phyloP scores from a whole-genome alignment of 2,329 filamentous ascomycete genomes.

The Calonectria naviculata region DNA sequence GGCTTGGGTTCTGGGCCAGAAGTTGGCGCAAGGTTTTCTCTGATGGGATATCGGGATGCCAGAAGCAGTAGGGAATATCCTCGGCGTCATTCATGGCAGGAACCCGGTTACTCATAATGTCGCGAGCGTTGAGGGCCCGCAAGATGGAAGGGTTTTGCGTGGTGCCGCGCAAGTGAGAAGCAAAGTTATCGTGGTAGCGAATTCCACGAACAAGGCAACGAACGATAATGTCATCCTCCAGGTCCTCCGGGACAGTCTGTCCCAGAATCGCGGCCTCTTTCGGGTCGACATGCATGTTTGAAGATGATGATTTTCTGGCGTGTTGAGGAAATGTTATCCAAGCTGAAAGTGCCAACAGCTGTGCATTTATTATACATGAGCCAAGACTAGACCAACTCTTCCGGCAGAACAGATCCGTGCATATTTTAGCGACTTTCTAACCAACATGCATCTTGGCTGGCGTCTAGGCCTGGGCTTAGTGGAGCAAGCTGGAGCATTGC shows the following conservation, averaged over 20 bases:
- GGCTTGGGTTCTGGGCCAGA: not conserved
- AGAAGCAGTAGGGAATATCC: not conserved
- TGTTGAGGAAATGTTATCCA: not conserved
- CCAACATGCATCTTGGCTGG: not conserved
- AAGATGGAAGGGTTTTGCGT: not conserved
- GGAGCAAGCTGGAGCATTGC: not conserved
- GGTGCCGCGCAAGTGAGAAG: not conserved
- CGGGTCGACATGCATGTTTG: not conserved
- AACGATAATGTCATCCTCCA: not conserved
- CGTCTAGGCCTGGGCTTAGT: not conserved
- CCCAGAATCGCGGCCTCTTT: not conserved
- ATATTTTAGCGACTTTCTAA: not conserved
- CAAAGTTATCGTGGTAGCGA: not conserved
- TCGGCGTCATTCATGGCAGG: not conserved
- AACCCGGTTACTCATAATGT: not conserved
- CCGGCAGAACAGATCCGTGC: not conserved
- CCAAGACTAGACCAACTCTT: not conserved
- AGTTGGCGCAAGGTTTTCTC: not conserved
- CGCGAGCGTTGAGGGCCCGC: not conserved
- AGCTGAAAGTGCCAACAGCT: not conserved
- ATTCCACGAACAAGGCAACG: not conserved
- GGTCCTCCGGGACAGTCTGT: not conserved
- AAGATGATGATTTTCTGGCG: not conserved
- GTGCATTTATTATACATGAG: not conserved
- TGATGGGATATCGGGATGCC: not conserved